Evolutionary conservation across 768 basidiomycete genomes (phyloP), one percentile per base, ranked within the genome.

Genomic region (Lentinula detonsa): DNA sequence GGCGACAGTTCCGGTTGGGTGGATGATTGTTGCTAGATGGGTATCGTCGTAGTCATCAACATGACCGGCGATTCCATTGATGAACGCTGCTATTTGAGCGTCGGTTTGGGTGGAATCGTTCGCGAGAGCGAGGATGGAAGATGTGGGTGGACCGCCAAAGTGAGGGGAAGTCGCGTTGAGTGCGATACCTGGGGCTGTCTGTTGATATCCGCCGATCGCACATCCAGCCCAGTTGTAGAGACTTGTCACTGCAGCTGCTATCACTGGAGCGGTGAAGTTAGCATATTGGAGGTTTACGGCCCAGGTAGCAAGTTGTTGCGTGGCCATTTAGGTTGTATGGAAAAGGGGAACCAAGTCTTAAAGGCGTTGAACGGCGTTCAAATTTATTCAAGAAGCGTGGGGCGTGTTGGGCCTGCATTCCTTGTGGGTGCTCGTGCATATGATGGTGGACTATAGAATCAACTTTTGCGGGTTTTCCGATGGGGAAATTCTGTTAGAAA

Each of bases 141-240:
- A 64, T 5, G 67, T 65, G 1, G 64, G 59, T 43, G 62, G 61
- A 4, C 67, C 60, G 16, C 60, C 67, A 28, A 68, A 68, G 59
- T 67, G 65, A 2, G 63, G 66, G 5, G 57, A 16, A 31, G 52
- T 56, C 3, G 63, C 63, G 11, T 65, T 64, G 13, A 43, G 62
- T 8, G 68, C 68, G 18, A 59, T 63, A 23, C 58, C 54, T 1
- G 68, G 65, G 5, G 68, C 64, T 28, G 66, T 61, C 51, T 69
- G 68, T 15, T 50, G 49, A 18, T 64, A 61, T 7, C 68, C 68
- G 8, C 68, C 68, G 23, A 69, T 61, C 2, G 68, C 68, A 48
- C 68, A 69, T 13, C 68, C 68, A 45, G 67, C 65, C 66, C 66
- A 69, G 60, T 69, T 69, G 64, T 69, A 69, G 51, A 69, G 60